phyloP scores from a whole-genome alignment of 2,329 filamentous ascomycete genomes.

The Harringtonia aguacate region DNA sequence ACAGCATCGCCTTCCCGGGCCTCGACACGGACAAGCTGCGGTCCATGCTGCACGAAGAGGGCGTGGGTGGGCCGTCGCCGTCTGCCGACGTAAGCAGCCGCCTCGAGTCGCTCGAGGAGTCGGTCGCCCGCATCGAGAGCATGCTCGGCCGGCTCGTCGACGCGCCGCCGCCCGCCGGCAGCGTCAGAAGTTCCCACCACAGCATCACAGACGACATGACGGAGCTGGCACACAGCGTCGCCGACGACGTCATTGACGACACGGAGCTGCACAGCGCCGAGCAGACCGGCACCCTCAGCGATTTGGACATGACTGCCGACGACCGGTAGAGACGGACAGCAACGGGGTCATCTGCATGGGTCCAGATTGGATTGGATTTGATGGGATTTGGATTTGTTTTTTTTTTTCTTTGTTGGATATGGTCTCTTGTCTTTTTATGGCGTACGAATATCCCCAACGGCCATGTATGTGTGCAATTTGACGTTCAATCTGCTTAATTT shows the following conservation, averaged over 20 bases:
- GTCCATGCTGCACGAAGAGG: slow-evolving; percentile 24
- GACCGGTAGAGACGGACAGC: slow-evolving; percentile 6
- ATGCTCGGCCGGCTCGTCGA: slow-evolving; percentile 18
- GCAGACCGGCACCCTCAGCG: slow-evolving; percentile 11
- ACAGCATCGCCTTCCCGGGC: slow-evolving; percentile 45
- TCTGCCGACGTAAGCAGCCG: slow-evolving; percentile 29
- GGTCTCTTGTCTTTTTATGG: neutral
- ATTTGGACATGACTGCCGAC: slow-evolving; percentile 11
- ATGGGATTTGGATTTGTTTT: neutral
- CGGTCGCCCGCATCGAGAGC: slow-evolving; percentile 26
- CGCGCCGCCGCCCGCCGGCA: neutral
- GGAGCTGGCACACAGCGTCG: neutral
- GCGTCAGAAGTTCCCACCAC: neutral
- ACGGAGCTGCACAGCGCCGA: slow-evolving; percentile 5
- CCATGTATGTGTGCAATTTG: too few species aligned
- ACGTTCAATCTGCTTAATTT: too few species aligned
- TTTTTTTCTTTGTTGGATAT: neutral
- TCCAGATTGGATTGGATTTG: neutral
- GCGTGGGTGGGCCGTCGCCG: too few species aligned
- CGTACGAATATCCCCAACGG: neutral
- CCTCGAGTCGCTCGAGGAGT: slow-evolving; percentile 38
- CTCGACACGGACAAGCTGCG: slow-evolving; percentile 36
- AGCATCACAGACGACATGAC: neutral
- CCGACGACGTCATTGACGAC: slow-evolving; percentile 10
- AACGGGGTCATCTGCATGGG: too few species aligned